phyloP scores from a whole-genome alignment of 495 filamentous ascomycete genomes.

The Diplogelasinospora grovesii region DNA sequence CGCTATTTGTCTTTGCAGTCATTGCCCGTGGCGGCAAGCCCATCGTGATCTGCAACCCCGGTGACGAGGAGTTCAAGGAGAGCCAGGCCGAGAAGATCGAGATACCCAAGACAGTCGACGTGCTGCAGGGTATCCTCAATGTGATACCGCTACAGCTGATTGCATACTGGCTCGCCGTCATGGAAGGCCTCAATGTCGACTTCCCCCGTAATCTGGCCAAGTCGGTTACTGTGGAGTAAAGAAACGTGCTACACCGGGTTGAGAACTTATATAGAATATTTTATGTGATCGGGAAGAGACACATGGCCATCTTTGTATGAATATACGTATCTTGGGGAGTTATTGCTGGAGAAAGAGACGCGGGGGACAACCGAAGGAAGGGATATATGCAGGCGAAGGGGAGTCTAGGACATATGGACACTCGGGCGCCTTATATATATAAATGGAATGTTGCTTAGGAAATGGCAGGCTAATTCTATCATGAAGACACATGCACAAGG shows the following conservation, averaged over 20 bases:
- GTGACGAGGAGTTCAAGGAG: conserved; percentile 80
- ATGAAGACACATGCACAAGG: no score
- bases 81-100: conserved; percentile 93
- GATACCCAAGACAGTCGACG: conserved; percentile 91
- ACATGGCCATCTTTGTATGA: no score
- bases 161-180: conserved; percentile 96
- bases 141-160: conserved; percentile 97
- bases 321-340: no score
- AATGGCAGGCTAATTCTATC: no score
- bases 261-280: no score
- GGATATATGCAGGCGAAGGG: no score
- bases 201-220: conserved; percentile 98
- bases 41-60: conserved; percentile 94
- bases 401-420: no score
- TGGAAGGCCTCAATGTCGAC: conserved; percentile 92
- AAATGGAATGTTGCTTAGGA: no score
- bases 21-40: conserved; percentile 89
- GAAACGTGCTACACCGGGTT: neutral
- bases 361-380: no score
- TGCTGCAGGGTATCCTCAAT: conserved; percentile 91
- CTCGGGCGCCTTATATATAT: no score
- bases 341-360: no score
- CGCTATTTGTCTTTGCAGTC: conserved; percentile 43
- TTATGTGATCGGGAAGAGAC: no score
- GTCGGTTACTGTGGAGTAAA: conserved; percentile 95